Evolutionary conservation across 2,329 filamentous ascomycete species (phyloP).

Genomic region (Ophiostoma perfectum): DNA sequence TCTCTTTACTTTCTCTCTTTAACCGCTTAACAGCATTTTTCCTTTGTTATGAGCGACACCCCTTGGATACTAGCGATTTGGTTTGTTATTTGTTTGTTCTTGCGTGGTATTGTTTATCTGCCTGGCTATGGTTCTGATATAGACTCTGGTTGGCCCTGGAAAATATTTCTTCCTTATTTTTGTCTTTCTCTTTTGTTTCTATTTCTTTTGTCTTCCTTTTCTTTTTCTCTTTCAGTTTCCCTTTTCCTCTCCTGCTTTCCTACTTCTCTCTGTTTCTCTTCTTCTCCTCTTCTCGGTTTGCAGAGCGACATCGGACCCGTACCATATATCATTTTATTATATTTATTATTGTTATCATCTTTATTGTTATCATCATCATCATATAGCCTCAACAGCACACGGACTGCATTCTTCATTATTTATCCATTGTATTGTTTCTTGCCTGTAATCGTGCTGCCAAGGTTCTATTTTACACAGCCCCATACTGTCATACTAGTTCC

Average conservation of each 20-base stretch:
- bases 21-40: neutral
- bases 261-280: neutral
- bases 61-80: conserved; percentile 4
- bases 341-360: neutral
- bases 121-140: neutral
- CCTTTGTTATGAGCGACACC: neutral
- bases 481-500: neutral
- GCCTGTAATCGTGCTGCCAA: too few relatives aligned
- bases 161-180: neutral
- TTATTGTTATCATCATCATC: neutral
- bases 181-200: neutral
- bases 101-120: neutral
- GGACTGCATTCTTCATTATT: too few relatives aligned
- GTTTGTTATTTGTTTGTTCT: neutral
- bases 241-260: neutral
- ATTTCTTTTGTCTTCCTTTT: neutral
- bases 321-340: too few relatives aligned
- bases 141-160: conserved; percentile 4
- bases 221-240: neutral
- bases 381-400: neutral
- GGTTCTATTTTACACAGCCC: too few relatives aligned
- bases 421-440: too few relatives aligned
- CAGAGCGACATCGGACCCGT: too few relatives aligned
- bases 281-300: neutral
- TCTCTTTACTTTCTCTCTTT: neutral